Evolutionary conservation across 495 filamentous ascomycete genomes (phyloP).

Genomic region (Coniosporium apollinis): DNA sequence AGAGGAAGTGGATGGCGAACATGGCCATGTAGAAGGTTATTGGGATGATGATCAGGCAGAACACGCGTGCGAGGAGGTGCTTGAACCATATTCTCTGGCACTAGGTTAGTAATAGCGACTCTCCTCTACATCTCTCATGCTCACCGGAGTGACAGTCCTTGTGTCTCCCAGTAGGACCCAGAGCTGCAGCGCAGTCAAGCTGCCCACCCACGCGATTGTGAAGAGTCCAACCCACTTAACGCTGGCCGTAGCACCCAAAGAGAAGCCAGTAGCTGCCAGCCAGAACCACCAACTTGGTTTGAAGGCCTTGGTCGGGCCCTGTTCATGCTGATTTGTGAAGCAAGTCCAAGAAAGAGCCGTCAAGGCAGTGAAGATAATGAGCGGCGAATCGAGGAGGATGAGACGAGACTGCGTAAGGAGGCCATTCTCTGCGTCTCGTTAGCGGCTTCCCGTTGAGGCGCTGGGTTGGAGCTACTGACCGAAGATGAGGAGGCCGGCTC

Average conservation of each 20-base stretch:
- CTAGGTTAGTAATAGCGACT: constrained; percentile 2
- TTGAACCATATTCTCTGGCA: constrained; percentile 69
- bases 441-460: too few species aligned
- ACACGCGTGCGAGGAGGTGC: constrained; percentile 79
- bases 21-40: constrained; percentile 82
- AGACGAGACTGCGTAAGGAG: constrained; percentile 86
- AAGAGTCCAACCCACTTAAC: constrained; percentile 99
- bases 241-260: constrained; percentile 79
- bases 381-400: constrained; percentile 87
- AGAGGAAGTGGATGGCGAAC: constrained; percentile 91
- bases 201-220: constrained; percentile 96
- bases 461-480: too few species aligned
- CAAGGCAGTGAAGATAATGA: constrained; percentile 85
- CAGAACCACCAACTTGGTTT: constrained; percentile 92
- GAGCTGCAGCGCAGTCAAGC: constrained; percentile 75
- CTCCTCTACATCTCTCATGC: constrained; percentile 5
- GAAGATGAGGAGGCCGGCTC: constrained; percentile 75
- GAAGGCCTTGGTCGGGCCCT: constrained; percentile 77
- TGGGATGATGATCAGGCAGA: constrained; percentile 86
- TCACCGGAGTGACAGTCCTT: constrained; percentile 60
- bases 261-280: constrained; percentile 72
- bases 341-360: constrained; percentile 81
- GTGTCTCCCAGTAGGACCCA: constrained; percentile 88
- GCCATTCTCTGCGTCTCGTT: constrained; percentile 94
- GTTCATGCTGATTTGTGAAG: constrained; percentile 93